Evolutionary conservation across 108 stramenopile genomes (phyloP).

Genomic region (Cyclotella cryptica): DNA sequence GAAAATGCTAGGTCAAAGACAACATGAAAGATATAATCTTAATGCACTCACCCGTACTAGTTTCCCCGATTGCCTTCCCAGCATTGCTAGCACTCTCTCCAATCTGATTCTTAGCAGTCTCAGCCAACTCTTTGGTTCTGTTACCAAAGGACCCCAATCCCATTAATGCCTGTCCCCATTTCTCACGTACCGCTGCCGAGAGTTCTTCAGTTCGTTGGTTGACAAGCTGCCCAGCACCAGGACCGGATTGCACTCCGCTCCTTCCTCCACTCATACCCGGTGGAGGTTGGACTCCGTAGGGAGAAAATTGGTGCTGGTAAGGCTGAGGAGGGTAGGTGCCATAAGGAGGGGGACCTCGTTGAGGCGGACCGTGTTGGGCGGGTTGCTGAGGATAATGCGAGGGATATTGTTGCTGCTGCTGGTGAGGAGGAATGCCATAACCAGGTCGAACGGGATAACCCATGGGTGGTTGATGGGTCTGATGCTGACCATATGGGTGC

Average conservation of each 20-base stretch:
- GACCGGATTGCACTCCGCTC: constrained; percentile 1
- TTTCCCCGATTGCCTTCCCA: constrained; percentile 50
- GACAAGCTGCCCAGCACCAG: constrained; percentile 47
- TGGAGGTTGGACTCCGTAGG: constrained; percentile 16
- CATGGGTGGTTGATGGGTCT: neutral
- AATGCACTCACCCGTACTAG: constrained; percentile 44
- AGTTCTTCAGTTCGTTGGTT: constrained; percentile 46
- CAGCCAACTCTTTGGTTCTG: constrained; percentile 54
- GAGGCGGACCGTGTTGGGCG: constrained; percentile 13
- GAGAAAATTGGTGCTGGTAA: constrained; percentile 13
- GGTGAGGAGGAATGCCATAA: no score
- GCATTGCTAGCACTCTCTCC: constrained; percentile 51
- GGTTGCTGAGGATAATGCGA: constrained; percentile 8
- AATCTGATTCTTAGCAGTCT: constrained; percentile 48
- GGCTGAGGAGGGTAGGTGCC: constrained; percentile 25
- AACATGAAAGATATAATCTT: neutral
- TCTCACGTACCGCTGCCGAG: constrained; percentile 40
- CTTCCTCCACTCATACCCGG: neutral
- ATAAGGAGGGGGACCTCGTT: constrained; percentile 33
- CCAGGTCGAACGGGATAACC: no score
- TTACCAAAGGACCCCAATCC: constrained; percentile 49
- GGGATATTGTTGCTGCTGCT: constrained; percentile 3
- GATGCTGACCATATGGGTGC: constrained; percentile 10
- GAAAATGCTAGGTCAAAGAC: neutral
- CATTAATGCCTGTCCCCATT: constrained; percentile 51